Percentiles rank a stretch among this genome's conserved stretches.
These are phyloP conservation scores for Lecanoromycetidae sp. DNA, from an alignment of 2,329 filamentous ascomycete species.

Conservation along the genomic window DNA sequence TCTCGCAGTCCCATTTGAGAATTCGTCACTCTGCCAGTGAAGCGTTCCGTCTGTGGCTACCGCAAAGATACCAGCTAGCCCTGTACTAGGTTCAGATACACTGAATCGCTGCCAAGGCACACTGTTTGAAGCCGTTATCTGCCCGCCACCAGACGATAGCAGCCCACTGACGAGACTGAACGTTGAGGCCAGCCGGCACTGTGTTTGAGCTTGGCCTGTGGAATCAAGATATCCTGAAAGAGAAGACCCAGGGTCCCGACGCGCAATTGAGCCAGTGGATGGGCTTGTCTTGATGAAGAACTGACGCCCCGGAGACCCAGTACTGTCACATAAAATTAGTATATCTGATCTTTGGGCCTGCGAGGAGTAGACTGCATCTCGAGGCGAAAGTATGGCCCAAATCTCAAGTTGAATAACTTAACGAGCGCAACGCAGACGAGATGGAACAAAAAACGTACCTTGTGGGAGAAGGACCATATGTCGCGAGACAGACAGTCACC, in stretches of 20 bases:
- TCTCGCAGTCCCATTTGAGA: background rate
- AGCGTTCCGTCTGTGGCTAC: background rate
- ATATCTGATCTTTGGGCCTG: background rate
- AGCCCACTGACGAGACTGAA: conserved; percentile 2
- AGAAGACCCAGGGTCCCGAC: background rate
- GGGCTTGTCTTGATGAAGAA: conserved; percentile 3
- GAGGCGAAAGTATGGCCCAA: no score
- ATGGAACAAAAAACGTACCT: background rate
- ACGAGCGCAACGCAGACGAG: background rate
- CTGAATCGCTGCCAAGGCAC: background rate
- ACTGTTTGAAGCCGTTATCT: background rate
- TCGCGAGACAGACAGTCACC: conserved; percentile 7
- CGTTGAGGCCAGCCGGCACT: background rate
- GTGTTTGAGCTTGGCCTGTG: conserved; percentile 1
- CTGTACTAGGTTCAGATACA: background rate
- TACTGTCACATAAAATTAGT: background rate
- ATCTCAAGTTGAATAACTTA: no score
- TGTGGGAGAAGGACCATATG: conserved; percentile 3
- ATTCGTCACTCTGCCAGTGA: conserved; percentile 8
- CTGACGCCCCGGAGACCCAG: background rate
- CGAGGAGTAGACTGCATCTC: background rate
- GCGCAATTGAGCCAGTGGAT: background rate
- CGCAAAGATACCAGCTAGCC: conserved; percentile 6
- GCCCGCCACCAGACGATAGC: background rate
- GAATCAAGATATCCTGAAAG: conserved; percentile 4